phyloP scores from a whole-genome alignment of 2,329 filamentous ascomycete species.

The Nannizzia gypsea region DNA sequence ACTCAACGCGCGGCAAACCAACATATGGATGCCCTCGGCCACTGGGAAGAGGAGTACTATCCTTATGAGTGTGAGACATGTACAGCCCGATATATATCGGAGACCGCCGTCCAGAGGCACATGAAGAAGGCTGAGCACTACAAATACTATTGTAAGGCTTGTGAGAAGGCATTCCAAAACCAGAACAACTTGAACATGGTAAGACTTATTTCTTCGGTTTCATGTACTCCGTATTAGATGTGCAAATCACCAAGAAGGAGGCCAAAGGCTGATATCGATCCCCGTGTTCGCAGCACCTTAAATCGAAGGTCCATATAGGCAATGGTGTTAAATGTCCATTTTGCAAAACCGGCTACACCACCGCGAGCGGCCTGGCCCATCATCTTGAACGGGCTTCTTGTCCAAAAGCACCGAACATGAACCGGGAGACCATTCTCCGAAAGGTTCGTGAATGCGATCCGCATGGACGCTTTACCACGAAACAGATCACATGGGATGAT shows the following conservation, averaged over 20 bases:
- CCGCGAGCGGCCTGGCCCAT: slow-evolving; percentile 44
- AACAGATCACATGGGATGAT: slow-evolving; percentile 39
- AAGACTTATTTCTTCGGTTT: background rate
- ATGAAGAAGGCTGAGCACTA: slow-evolving; percentile 13
- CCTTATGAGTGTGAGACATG: slow-evolving; percentile 21
- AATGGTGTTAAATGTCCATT: slow-evolving; percentile 42
- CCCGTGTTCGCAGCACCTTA: slow-evolving; percentile 39
- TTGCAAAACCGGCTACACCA: slow-evolving; percentile 37
- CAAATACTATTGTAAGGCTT: slow-evolving; percentile 21
- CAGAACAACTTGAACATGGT: slow-evolving; percentile 25
- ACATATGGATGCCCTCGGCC: slow-evolving; percentile 23
- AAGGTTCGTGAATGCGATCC: slow-evolving; percentile 39
- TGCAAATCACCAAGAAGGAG: too few relatives aligned
- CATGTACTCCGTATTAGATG: background rate
- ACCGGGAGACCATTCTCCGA: slow-evolving; percentile 39
- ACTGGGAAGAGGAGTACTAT: slow-evolving; percentile 16
- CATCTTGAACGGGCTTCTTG: slow-evolving; percentile 49
- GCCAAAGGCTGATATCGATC: background rate
- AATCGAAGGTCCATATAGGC: slow-evolving; percentile 29
- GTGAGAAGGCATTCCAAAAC: slow-evolving; percentile 22
- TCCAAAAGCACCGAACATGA: slow-evolving; percentile 32
- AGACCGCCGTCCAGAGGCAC: slow-evolving; percentile 9
- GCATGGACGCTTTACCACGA: slow-evolving; percentile 40
- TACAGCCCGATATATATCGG: slow-evolving; percentile 12
- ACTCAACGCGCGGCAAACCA: slow-evolving; percentile 17